Evolutionary conservation across 495 filamentous ascomycete genomes (phyloP), one percentile per base, ranked within the genome.

Genomic region (Parmelia sp.): DNA sequence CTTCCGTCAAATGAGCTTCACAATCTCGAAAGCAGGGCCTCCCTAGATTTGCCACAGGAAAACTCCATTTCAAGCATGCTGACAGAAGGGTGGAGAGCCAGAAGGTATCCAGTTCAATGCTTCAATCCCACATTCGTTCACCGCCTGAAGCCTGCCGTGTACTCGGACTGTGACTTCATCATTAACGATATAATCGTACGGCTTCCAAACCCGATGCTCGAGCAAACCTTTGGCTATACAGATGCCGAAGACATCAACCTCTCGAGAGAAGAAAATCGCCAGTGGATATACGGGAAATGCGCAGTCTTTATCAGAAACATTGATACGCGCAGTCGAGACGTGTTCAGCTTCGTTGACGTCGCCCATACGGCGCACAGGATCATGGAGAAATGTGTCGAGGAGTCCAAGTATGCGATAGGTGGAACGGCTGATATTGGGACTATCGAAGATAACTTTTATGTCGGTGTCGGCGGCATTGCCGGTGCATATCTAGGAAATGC

Each of bases 201-300:
- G 12, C 31, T 45, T 0, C 31, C 62, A 4, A 25, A 64, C 10
- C 62, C 56, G 1, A 58, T 64, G 40, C 15, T 23, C 3, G 53
- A 45, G 53, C 55, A 36, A 31, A 59, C n/a, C 14, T 64, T 53
- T 42, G 62, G 62, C 15, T 64, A 37, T 31, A 51, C 55, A 35
- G 62, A 64, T 39, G 14, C 39, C 10, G 36, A 19, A 14, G 62
- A 64, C 31, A 58, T 64, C 39, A 39, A 64, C 15, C 40, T 64
- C 14, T 11, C 31, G 8, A 3, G 35, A 19, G 1, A 0, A 1
- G 15, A 47, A 8, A 58, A 64, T 23, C 0, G 5, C 4, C 11
- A 40, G 1, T 64, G 62, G 62, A 11, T 6, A 17, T 42, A 27
- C n/a, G 21, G 33, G 8, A 17, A 64, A 58, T 64, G 62, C 35